These are phyloP conservation scores for Neoscytalidium dimidiatum DNA, from an alignment of 2,329 filamentous ascomycete genomes.

Conservation along the genomic window DNA sequence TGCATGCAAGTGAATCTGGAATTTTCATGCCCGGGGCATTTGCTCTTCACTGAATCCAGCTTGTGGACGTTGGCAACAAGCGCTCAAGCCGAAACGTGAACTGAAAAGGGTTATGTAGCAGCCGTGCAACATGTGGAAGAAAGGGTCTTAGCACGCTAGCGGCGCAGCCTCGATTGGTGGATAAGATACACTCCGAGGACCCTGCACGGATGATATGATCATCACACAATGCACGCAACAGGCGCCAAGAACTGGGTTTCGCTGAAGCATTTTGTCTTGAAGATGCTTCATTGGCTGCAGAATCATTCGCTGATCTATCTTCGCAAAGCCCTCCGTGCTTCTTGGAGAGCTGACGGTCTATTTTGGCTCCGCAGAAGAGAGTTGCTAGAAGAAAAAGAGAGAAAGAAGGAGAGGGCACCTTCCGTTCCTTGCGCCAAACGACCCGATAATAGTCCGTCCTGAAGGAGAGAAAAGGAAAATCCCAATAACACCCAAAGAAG, in stretches of 20 bases:
- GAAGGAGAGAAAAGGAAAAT: background rate
- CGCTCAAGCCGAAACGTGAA: no score
- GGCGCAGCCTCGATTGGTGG: no score
- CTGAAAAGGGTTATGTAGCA: no score
- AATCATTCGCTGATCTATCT: constrained; percentile 1
- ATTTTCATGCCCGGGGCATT: no score
- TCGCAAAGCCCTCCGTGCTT: background rate
- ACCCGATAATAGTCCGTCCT: no score
- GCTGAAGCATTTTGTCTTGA: background rate
- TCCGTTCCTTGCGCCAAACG: no score
- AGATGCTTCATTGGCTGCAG: background rate
- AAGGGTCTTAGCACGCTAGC: no score
- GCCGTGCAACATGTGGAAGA: no score
- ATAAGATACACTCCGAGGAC: background rate
- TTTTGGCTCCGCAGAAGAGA: background rate
- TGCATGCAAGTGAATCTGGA: no score
- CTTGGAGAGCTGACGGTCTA: background rate
- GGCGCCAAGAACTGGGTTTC: background rate
- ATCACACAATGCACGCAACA: background rate
- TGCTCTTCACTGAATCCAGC: no score
- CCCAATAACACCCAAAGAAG: background rate
- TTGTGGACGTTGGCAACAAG: no score
- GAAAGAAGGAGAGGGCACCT: no score
- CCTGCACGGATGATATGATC: background rate
- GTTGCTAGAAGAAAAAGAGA: background rate